A percentile compares a stretch with the other conserved stretches of the same genome.
phyloP scores from a whole-genome alignment of 495 filamentous ascomycete genomes.

The Venustampulla echinocandica region DNA sequence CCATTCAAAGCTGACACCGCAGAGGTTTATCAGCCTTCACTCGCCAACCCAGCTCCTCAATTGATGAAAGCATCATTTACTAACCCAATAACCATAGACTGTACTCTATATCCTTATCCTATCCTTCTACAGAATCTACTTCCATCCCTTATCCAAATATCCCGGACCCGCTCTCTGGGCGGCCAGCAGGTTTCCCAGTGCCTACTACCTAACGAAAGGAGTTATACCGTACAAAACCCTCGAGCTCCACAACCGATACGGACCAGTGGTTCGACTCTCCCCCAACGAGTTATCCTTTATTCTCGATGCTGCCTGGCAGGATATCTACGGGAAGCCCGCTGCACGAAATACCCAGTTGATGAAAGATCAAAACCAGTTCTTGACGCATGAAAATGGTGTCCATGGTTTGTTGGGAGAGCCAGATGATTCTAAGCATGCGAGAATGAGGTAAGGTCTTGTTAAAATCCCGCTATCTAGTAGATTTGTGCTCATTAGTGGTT shows the following conservation, averaged over 20 bases:
- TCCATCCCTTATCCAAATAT: conserved; percentile 39
- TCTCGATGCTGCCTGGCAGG: conserved; percentile 5
- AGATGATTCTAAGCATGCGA: conserved; percentile 7
- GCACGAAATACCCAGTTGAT: not conserved
- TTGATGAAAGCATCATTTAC: too few relatives aligned
- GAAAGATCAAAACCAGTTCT: not conserved
- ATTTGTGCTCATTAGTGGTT: not conserved
- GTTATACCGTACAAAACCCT: conserved; percentile 23
- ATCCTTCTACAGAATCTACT: conserved; percentile 20
- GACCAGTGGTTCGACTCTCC: conserved; percentile 45
- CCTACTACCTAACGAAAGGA: conserved; percentile 4
- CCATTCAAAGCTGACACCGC: too few relatives aligned
- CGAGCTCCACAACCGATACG: conserved; percentile 40
- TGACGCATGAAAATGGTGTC: not conserved
- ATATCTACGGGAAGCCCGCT: conserved; percentile 10
- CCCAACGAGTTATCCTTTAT: conserved; percentile 44
- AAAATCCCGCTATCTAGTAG: conserved; percentile 36
- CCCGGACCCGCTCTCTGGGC: conserved; percentile 37
- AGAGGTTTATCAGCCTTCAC: too few relatives aligned
- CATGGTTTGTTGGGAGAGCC: not conserved
- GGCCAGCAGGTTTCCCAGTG: conserved; percentile 4
- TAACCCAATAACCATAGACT: too few relatives aligned
- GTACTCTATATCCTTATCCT: not conserved
- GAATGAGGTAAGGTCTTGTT: conserved; percentile 29
- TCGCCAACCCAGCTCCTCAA: too few relatives aligned